A percentile compares a stretch with the other conserved stretches of the same genome.
These are phyloP conservation scores for Cladosporium velox DNA, from an alignment of 2,329 filamentous ascomycete genomes.

Conservation along the genomic window DNA sequence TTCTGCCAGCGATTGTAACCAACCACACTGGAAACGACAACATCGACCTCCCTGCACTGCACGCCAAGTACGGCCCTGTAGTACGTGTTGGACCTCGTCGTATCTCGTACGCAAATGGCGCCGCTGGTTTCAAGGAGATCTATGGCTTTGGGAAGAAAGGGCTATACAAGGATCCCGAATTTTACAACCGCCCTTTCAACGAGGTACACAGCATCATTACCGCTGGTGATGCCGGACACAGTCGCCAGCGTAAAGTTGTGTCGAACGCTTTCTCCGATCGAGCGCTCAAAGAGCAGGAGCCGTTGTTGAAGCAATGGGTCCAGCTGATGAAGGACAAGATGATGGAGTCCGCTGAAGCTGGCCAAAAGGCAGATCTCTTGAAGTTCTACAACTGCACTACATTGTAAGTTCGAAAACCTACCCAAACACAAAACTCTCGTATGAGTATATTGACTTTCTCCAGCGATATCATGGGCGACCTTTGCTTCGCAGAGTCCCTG, in stretches of 20 bases:
- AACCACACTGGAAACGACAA: slow-evolving; percentile 27
- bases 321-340: slow-evolving; percentile 31
- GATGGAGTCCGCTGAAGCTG: slow-evolving; percentile 24
- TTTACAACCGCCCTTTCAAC: slow-evolving; percentile 30
- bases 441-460: neutral
- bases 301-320: slow-evolving; percentile 34
- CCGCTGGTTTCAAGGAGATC: slow-evolving; percentile 48
- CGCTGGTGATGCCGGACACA: slow-evolving; percentile 43
- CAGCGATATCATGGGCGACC: slow-evolving; percentile 35
- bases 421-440: too few relatives aligned
- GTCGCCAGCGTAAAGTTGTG: slow-evolving; percentile 39
- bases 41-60: slow-evolving; percentile 33
- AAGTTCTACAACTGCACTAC: slow-evolving; percentile 37
- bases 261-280: slow-evolving; percentile 35
- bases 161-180: slow-evolving; percentile 32
- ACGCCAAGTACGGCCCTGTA: slow-evolving; percentile 47
- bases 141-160: slow-evolving; percentile 36
- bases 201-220: slow-evolving; percentile 33
- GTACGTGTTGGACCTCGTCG: slow-evolving; percentile 53
- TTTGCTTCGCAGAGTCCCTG: slow-evolving; percentile 35
- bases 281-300: slow-evolving; percentile 35
- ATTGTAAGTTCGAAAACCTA: slow-evolving; percentile 23
- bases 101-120: slow-evolving; percentile 45
- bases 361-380: slow-evolving; percentile 32
- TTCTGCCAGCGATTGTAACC: slow-evolving; percentile 25